Evolutionary conservation across 139 green algal species (phyloP).

Genomic region (Cymbomonas tetramitiformis): DNA sequence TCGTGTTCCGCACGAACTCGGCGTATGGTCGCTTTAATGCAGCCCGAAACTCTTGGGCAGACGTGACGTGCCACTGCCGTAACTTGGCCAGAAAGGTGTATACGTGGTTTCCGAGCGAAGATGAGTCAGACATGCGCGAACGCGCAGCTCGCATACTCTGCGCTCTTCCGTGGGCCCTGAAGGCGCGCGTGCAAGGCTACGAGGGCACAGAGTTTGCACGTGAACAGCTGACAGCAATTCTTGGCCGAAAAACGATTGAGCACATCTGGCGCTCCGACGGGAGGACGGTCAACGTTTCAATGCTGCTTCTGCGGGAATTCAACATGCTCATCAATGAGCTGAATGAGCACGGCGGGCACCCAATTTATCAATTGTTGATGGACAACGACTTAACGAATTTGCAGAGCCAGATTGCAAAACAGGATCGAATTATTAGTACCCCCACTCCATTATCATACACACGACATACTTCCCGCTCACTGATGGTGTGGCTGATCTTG

Average conservation of each 20-base stretch:
- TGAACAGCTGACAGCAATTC: background rate
- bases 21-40: conserved; percentile 38
- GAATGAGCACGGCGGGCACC: background rate
- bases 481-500: conserved; percentile 58
- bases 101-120: background rate
- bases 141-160: background rate
- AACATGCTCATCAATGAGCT: background rate
- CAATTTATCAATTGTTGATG: conserved; percentile 1
- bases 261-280: background rate
- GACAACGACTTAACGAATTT: conserved; percentile 1
- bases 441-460: conserved; percentile 23
- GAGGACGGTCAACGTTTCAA: background rate
- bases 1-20: conserved; percentile 52
- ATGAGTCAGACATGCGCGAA: background rate
- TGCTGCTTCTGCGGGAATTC: background rate
- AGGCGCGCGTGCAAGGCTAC: background rate
- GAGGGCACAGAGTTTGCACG: background rate
- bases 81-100: background rate
- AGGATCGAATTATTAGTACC: conserved; percentile 5
- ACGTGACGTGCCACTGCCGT: background rate
- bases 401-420: background rate
- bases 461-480: conserved; percentile 23
- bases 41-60: conserved; percentile 26
- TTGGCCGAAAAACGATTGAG: background rate
- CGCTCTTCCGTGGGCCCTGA: background rate